These are phyloP conservation scores for Venturia pyrina DNA, from an alignment of 2,329 filamentous ascomycete genomes.

Conservation along the genomic window DNA sequence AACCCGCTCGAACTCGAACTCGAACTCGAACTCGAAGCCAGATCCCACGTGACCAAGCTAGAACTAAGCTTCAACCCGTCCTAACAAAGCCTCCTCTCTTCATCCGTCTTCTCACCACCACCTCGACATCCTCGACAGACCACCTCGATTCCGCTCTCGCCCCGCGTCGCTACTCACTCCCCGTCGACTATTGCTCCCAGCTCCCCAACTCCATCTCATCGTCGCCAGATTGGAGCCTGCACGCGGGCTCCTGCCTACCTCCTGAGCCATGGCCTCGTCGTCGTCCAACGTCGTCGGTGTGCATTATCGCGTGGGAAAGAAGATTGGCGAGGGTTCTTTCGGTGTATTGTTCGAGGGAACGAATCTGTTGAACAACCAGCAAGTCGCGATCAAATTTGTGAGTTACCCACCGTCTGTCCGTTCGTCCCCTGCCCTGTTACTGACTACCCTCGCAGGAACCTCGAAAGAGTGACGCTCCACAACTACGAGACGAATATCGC, in stretches of 20 bases:
- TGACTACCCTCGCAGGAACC: conserved; percentile 59
- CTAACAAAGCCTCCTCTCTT: neutral
- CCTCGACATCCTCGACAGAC: neutral
- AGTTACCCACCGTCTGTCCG: conserved; percentile 29
- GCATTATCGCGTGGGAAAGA: conserved; percentile 97
- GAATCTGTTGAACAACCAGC: conserved; percentile 96
- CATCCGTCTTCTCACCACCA: neutral
- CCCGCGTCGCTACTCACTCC: neutral
- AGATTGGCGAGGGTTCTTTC: conserved; percentile 97
- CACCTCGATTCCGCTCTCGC: neutral
- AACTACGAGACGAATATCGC: conserved; percentile 94
- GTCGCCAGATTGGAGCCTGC: conserved; percentile 5
- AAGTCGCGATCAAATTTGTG: conserved; percentile 99
- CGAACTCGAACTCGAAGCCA: neutral
- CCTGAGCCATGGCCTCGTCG: conserved; percentile 61
- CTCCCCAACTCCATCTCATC: neutral
- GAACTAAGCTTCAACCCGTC: neutral
- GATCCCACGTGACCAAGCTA: neutral
- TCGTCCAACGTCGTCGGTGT: conserved; percentile 97
- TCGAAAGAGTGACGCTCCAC: conserved; percentile 94
- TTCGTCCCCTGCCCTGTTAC: neutral
- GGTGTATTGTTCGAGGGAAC: conserved; percentile 98
- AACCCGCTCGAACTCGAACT: no score
- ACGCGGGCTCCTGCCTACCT: conserved; percentile 2
- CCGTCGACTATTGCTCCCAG: neutral